Base-by-base conservation (phyloP, 2,329 filamentous ascomycete genomes). In the Clonostachys solani region DNA sequence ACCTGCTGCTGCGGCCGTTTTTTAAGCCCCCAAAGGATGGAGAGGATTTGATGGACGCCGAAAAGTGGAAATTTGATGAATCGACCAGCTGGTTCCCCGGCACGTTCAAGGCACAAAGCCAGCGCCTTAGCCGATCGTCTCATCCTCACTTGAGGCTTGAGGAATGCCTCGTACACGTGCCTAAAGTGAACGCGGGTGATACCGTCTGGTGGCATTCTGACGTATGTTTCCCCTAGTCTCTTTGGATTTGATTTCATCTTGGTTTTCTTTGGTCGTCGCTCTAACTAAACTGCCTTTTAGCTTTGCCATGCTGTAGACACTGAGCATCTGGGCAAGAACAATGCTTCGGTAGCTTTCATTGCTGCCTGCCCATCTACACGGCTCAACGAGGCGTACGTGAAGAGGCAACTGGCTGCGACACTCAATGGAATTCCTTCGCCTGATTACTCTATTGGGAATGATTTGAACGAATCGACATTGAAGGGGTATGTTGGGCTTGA, bases 171-270 rank as follows among this genome's bases (percentile, higher is more conserved):
- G 54, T 69, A 3, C 54, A 65, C 49, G 63, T 71, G 29, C 68
- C 69, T 1, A 52, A 46, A 6, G 64, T 72, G 49, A 49, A 58
- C 8, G 60, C 67, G 0, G 68, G 67, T 0, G 69, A 71, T 49
- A 70, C 60, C 1, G 60, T 73, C 33, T 72, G 63, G 59, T 70
- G 66, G 67, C 67, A 69, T 44, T 56, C 58, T 34, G 67, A 71
- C 56, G 64, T 66, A 52, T 54, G 65, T 56, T 6, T 12, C 5
- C 2, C 5, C 0, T 33, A 12, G 8, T 5, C 8, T 18, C 13
- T n/a, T 8, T 19, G 12, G 12, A 42, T 10, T 12, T 12, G 5
- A 6, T n/a, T 34, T 33, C 18, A 40, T 9, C 6, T 9, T 2
- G 18, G 16, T 9, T 5, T 23, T 34, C 9, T 29, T 5, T 29